Evolutionary conservation across 2,329 filamentous ascomycete species (phyloP).

Genomic region (Fusarium vanettenii): DNA sequence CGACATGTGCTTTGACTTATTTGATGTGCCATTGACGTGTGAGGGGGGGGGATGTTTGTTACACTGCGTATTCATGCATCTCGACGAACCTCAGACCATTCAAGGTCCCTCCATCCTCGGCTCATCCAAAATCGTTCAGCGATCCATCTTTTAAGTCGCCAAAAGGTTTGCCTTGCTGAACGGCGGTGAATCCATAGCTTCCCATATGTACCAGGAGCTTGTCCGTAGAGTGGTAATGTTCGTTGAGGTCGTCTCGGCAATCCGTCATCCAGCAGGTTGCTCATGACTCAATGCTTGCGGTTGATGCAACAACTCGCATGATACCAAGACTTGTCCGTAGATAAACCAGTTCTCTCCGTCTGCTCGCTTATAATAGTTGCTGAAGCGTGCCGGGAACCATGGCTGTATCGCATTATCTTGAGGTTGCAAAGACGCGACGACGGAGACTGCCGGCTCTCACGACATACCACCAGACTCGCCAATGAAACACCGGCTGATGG

Average conservation of each 20-base stretch:
- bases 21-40: conserved; percentile 1
- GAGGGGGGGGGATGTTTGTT: neutral
- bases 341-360: neutral
- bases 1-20: conserved; percentile 32
- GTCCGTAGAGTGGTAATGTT: neutral
- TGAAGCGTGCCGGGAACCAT: neutral
- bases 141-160: neutral
- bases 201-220: neutral
- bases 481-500: neutral
- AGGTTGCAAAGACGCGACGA: neutral
- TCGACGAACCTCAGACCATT: neutral
- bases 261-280: conserved; percentile 18
- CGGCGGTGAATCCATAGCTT: neutral
- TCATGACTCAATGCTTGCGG: neutral
- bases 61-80: neutral
- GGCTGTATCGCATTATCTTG: neutral
- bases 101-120: neutral
- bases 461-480: neutral
- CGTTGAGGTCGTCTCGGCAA: neutral
- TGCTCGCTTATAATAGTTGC: neutral
- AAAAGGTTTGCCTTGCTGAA: neutral
- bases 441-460: neutral
- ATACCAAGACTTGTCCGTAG: neutral
- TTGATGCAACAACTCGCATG: neutral
- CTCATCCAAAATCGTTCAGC: neutral